Conservation (phyloP, 257 asterid species). For the Solanum infundibuliforme region DNA sequence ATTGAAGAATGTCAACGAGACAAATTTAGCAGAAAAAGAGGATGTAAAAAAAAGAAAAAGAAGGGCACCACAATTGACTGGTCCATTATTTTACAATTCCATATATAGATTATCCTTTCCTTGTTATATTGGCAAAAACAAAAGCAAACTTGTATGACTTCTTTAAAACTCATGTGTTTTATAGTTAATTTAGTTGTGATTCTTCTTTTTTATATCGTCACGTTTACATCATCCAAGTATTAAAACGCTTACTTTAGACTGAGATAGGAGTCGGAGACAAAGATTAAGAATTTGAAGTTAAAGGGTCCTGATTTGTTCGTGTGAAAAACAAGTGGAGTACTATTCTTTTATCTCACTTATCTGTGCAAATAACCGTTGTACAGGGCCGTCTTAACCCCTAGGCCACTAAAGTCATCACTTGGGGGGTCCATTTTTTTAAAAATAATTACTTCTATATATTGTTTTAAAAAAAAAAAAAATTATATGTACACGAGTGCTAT, state of each 20-base stretch:
- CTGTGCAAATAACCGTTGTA: too few species aligned
- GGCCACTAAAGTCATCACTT: too few species aligned
- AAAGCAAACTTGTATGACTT: not conserved
- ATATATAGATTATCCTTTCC: not conserved
- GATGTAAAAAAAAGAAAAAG: not conserved
- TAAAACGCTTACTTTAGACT: not conserved
- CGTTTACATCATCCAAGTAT: too few species aligned
- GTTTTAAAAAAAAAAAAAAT: too few species aligned
- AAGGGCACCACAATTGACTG: not conserved
- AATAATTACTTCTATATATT: too few species aligned
- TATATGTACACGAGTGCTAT: too few species aligned
- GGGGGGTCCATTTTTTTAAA: too few species aligned
- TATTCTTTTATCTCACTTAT: too few species aligned
- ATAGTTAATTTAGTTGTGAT: not conserved
- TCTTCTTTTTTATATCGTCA: not conserved
- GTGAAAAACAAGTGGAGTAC: too few species aligned
- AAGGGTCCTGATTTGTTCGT: too few species aligned
- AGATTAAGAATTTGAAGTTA: not conserved
- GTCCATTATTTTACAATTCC: not conserved
- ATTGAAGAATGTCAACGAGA: not conserved
- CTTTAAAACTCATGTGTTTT: not conserved
- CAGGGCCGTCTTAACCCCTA: too few species aligned
- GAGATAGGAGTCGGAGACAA: not conserved
- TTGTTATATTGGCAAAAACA: not conserved
- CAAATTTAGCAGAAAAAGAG: not conserved